Conservation (phyloP, 75 land plant genomes). For the Pseudotsuga menziesii region DNA sequence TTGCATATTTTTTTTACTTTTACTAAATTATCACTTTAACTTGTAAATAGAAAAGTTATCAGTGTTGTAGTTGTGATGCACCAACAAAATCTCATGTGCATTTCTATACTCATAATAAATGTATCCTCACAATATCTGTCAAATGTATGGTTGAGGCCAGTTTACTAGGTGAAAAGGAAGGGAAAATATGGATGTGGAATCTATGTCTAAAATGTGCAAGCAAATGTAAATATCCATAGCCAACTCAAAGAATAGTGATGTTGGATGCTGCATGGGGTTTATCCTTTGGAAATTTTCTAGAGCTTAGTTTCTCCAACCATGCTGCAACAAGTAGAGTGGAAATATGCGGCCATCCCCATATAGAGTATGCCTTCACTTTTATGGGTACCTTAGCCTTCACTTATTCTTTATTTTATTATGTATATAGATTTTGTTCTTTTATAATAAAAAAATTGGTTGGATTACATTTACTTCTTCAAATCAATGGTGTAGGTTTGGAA, state of each 20-base stretch:
- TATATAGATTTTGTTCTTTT: constrained; percentile 68
- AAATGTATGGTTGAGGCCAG: constrained; percentile 21
- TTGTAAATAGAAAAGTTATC: constrained; percentile 30
- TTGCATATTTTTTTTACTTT: not conserved
- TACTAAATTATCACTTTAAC: not conserved
- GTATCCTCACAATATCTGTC: constrained; percentile 69
- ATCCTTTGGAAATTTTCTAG: constrained; percentile 97
- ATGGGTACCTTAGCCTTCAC: constrained; percentile 54
- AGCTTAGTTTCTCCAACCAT: constrained; percentile 76
- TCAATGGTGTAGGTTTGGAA: constrained; percentile 58
- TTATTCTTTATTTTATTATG: constrained; percentile 19
- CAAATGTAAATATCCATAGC: constrained; percentile 40
- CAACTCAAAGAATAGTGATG: constrained; percentile 73
- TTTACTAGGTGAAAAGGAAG: constrained; percentile 75
- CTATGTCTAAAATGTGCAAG: constrained; percentile 71
- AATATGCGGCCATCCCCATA: constrained; percentile 76
- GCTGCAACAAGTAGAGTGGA: constrained; percentile 40
- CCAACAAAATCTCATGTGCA: constrained; percentile 61
- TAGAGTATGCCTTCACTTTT: constrained; percentile 84
- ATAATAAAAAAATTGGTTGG: constrained; percentile 77
- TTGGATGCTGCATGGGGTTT: constrained; percentile 74
- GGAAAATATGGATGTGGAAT: constrained; percentile 99
- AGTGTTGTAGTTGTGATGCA: constrained; percentile 63
- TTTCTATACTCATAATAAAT: constrained; percentile 73
- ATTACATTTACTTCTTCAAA: constrained; percentile 39